These are phyloP conservation scores for Alternaria angustiovoidea DNA, from an alignment of 2,329 filamentous ascomycete species.

Conservation along the genomic window DNA sequence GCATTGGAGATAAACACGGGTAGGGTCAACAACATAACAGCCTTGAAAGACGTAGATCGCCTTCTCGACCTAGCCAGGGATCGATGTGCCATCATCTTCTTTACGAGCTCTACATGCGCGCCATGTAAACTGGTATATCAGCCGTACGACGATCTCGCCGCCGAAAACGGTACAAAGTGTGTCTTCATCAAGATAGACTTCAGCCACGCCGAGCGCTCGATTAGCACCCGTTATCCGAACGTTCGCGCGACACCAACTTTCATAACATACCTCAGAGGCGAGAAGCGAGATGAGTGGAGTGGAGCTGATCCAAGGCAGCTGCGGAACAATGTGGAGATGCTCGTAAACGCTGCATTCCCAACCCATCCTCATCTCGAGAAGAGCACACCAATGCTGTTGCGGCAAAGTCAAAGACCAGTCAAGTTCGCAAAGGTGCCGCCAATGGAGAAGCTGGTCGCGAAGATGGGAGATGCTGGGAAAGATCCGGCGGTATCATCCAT, in stretches of 20 bases:
- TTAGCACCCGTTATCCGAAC: constrained; percentile 65
- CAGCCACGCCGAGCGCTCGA: constrained; percentile 68
- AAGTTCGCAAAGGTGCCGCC: constrained; percentile 82
- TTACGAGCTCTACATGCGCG: constrained; percentile 85
- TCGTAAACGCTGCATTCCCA: constrained; percentile 78
- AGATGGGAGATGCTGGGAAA: constrained; percentile 72
- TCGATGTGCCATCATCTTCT: constrained; percentile 85
- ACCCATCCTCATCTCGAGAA: constrained; percentile 78
- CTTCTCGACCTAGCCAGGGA: constrained; percentile 67
- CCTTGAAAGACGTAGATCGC: constrained; percentile 66
- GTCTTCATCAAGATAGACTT: constrained; percentile 86
- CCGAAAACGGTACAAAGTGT: constrained; percentile 72
- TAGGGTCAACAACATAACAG: constrained; percentile 69
- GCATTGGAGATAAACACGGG: constrained; percentile 44
- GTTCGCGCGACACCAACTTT: constrained; percentile 87
- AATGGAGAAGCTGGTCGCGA: constrained; percentile 79
- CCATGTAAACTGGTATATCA: constrained; percentile 88
- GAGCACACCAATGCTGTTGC: constrained; percentile 73
- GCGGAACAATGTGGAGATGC: constrained; percentile 73
- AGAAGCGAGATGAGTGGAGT: constrained; percentile 80
- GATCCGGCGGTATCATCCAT: constrained; percentile 70
- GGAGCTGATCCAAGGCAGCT: constrained; percentile 76
- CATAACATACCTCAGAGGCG: constrained; percentile 79
- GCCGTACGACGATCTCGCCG: constrained; percentile 79
- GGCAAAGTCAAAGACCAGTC: constrained; percentile 71